Base-by-base conservation (phyloP, 1,284 basidiomycete species). In the Naganishia cerealis region DNA sequence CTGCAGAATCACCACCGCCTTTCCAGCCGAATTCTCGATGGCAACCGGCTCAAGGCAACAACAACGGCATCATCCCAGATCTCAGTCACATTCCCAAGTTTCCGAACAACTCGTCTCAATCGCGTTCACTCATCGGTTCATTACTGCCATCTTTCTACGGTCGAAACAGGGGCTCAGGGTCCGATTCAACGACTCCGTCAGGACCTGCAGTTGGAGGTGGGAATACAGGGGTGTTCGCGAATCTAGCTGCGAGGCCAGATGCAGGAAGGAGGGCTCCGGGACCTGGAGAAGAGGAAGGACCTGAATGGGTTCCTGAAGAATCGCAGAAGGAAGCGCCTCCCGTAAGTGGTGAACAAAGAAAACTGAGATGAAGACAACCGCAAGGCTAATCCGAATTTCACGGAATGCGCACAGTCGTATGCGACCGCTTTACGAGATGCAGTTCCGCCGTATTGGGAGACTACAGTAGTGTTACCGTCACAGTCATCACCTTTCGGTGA, bases 381-480 rank as follows among this genome's bases (percentile, higher is more conserved):
- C n/a, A 6, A 50, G 55, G 46, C 46, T 50, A 13, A 50, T 50
- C n/a, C n/a, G 2, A 7, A n/a, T 18, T 46, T 46, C 13, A 46
- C 46, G n/a, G 21, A 24, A 24, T 24, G 8, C 9, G 21, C 24
- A 7, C 75, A 94, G 87, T 88, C 93, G 0, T 99, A 99, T 78
- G 86, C 88, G 50, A 85, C 88, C 26, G 95, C 95, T 0, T 89
- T 94, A 69, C 87, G 89, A 10, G 95, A 99, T 77, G 86, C 92
- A 0, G 94, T 92, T 0, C 96, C 95, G 0, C 87, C 93, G 0
- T 99, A 99, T 80, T 98, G 94, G 91, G 95, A 99, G 79, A 97
- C 92, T 1, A 94, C 93, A 0, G 87, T 97, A 16, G 90, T 95
- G 68, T 87, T 92, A 1, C 81, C 81, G 0, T 79, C 78, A 0